Evolutionary conservation across 1,284 basidiomycete species (phyloP), one percentile per base, ranked within the genome.

Genomic region (Moesziomyces sp.): DNA sequence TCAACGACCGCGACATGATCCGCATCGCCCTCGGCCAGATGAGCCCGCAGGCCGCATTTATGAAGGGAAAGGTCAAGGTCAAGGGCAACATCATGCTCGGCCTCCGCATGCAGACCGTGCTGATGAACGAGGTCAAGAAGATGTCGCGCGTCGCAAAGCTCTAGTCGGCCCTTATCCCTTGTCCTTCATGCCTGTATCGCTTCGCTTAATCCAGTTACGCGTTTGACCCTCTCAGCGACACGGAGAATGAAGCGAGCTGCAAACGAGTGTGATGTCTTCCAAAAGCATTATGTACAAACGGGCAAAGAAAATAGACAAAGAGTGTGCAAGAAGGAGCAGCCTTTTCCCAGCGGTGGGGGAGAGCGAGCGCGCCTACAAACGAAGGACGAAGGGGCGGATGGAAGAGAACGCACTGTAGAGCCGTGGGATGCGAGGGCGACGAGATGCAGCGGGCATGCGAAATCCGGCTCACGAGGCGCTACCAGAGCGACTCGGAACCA

Each of bases 21-120:
- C 58, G 62, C 5, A 52, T 79, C 14, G 76, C 73, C 0, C 68
- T 75, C 18, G 77, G 76, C 26, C 72, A 76, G 47, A 38, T 71
- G 55, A 76, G 59, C 49, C 78, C 78, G 0, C 78, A 79, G 43
- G 67, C 65, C 40, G 76, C 76, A 0, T 79, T 79, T 44, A 65
- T 79, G 70, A 77, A 77, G 59, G 77, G 77, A 3, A 74, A 66
- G 34, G 61, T 78, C 52, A 78, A 76, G 58, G 72, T 77, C 42
- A 78, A 73, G 54, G 78, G 78, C 8, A 79, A 79, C 50, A 68
- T 79, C 55, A 79, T 79, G 75, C 54, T 77, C 21, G 75, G 77
- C 8, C 54, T 79, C 35, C 68, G 73, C 30, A 76, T 77, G 76
- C 67, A 78, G 43, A 72, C 55, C 16, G 67, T 75, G n/a, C 60